These are phyloP conservation scores for Rhodotorula sp. DNA, from an alignment of 1,284 basidiomycete genomes.

Conservation along the genomic window DNA sequence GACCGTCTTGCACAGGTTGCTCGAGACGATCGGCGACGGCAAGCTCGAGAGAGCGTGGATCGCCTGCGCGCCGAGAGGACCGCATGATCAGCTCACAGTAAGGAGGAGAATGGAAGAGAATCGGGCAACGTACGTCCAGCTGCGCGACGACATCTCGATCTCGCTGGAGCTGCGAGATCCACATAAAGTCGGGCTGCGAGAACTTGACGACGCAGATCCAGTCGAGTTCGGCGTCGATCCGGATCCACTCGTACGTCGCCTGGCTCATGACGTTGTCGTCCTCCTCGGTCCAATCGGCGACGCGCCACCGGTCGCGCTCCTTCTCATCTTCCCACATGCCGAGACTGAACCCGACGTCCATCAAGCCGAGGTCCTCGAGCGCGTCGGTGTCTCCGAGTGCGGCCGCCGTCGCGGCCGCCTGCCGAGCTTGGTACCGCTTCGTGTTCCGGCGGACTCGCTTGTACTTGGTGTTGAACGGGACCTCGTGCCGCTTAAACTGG, in stretches of 20 bases:
- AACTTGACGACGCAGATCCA: slow-evolving; percentile 93
- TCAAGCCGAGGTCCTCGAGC: slow-evolving; percentile 87
- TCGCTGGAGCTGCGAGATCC: slow-evolving; percentile 93
- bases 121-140: slow-evolving; percentile 63
- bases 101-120: neutral
- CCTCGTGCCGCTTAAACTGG: slow-evolving; percentile 85
- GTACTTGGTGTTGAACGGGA: slow-evolving; percentile 99
- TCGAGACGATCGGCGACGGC: slow-evolving; percentile 85
- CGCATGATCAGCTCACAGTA: too few species aligned
- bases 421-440: slow-evolving; percentile 89
- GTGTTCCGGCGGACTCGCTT: slow-evolving; percentile 93
- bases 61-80: slow-evolving; percentile 58
- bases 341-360: slow-evolving; percentile 93
- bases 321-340: slow-evolving; percentile 95
- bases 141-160: slow-evolving; percentile 98
- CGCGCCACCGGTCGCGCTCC: slow-evolving; percentile 90
- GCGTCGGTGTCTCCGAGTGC: slow-evolving; percentile 87
- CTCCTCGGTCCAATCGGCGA: slow-evolving; percentile 97
- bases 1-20: slow-evolving; percentile 84
- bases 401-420: slow-evolving; percentile 87
- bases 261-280: slow-evolving; percentile 88
- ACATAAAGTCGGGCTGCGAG: slow-evolving; percentile 97
- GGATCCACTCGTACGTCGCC: slow-evolving; percentile 98
- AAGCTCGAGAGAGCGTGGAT: slow-evolving; percentile 76
- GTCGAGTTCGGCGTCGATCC: slow-evolving; percentile 98